Percentiles rank a stretch among this genome's conserved stretches.
phyloP scores from a whole-genome alignment of 2,329 filamentous ascomycete species.

The Monosporascus cannonballus region DNA sequence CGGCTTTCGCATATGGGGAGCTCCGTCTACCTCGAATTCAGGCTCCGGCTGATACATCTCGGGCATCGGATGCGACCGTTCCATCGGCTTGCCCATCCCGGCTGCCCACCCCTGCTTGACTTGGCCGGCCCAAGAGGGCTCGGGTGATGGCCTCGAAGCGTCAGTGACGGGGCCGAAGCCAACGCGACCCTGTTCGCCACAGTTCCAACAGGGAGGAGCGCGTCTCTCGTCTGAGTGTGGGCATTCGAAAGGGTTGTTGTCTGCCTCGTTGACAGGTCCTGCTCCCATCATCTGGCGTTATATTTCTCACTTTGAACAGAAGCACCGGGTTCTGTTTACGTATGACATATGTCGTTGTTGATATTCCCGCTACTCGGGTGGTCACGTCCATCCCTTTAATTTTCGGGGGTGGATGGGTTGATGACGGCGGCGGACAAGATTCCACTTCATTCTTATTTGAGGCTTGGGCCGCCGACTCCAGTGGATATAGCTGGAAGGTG shows the following conservation, averaged over 20 bases:
- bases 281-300: too few species aligned
- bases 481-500: too few species aligned
- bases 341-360: too few species aligned
- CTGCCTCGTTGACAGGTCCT: too few species aligned
- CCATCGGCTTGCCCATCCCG: neutral
- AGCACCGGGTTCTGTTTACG: too few species aligned
- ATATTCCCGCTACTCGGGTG: too few species aligned
- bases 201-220: conserved; percentile 7
- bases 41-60: conserved; percentile 14
- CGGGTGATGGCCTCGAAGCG: neutral
- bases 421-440: too few species aligned
- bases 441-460: too few species aligned
- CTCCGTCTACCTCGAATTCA: conserved; percentile 15
- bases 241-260: neutral
- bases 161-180: neutral
- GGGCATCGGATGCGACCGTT: conserved; percentile 4
- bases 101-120: neutral
- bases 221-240: conserved; percentile 5
- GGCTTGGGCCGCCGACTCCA: too few species aligned
- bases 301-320: too few species aligned
- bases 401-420: too few species aligned
- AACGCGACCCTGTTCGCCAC: conserved; percentile 2
- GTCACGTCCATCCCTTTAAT: too few species aligned
- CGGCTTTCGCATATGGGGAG: conserved; percentile 3
- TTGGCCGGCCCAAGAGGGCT: neutral